These are phyloP conservation scores for Mucor sp. DNA, from an alignment of 371 early-diverging fungal genomes.

Conservation along the genomic window DNA sequence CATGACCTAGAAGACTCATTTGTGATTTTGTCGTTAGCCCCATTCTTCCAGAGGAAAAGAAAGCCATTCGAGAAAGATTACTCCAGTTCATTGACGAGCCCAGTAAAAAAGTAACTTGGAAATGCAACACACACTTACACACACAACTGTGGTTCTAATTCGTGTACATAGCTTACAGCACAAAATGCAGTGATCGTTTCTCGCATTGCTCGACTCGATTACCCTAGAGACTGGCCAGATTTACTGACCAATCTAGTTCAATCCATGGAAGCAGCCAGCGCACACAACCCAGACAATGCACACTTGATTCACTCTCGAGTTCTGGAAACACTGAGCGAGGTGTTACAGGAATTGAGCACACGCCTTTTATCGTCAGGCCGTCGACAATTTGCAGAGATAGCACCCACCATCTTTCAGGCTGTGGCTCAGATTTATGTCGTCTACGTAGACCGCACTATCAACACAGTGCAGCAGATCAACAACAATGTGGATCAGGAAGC, in stretches of 20 bases:
- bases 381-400: constrained; percentile 65
- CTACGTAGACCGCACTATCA: constrained; percentile 48
- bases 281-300: constrained; percentile 32
- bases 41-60: constrained; percentile 70
- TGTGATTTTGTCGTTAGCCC: constrained; percentile 43
- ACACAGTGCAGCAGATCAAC: not conserved
- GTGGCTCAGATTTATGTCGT: constrained; percentile 60
- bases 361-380: constrained; percentile 73
- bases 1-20: not conserved
- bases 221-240: constrained; percentile 84
- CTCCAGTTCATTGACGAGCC: constrained; percentile 68
- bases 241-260: constrained; percentile 63
- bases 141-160: not conserved
- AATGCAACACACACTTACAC: no score
- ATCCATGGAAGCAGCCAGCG: constrained; percentile 59
- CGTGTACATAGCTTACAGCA: constrained; percentile 59
- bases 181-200: constrained; percentile 76
- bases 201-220: constrained; percentile 82
- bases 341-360: constrained; percentile 79
- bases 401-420: constrained; percentile 65
- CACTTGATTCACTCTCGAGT: constrained; percentile 66
- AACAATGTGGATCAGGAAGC: not conserved
- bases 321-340: constrained; percentile 77
- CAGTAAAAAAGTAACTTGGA: constrained; percentile 58
- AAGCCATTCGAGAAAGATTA: constrained; percentile 59